Percentiles rank a stretch among this genome's conserved stretches.
Conservation (phyloP, 768 basidiomycete species). For the Xerocomellus intermedius region DNA sequence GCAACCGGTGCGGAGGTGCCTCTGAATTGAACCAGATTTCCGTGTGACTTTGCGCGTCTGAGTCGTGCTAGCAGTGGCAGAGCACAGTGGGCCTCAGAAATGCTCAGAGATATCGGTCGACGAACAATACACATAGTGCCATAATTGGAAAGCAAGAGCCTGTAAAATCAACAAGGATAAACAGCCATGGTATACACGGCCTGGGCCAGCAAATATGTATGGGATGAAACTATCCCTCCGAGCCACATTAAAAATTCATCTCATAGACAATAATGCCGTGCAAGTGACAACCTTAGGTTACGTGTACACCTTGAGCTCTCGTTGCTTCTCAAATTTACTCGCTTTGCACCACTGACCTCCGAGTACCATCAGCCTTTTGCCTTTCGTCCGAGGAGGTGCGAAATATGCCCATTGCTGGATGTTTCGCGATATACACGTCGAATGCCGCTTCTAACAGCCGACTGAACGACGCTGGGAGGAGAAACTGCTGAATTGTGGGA, state of each 20-base stretch:
- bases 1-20: neutral
- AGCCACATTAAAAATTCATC: too few relatives aligned
- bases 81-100: neutral
- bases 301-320: too few relatives aligned
- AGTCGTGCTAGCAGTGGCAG: neutral
- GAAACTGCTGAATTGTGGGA: conserved; percentile 45
- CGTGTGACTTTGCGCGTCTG: neutral
- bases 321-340: too few relatives aligned
- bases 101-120: neutral
- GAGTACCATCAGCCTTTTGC: too few relatives aligned
- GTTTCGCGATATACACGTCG: conserved; percentile 52
- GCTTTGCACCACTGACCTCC: too few relatives aligned
- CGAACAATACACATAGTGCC: neutral
- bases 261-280: too few relatives aligned
- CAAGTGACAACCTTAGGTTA: too few relatives aligned
- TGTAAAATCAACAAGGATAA: conserved; percentile 21
- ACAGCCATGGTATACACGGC: too few relatives aligned
- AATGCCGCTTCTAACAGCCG: conserved; percentile 56
- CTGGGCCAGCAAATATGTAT: too few relatives aligned
- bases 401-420: conserved; percentile 27
- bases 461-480: conserved; percentile 53
- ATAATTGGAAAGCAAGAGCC: conserved; percentile 11
- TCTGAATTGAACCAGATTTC: neutral
- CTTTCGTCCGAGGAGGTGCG: too few relatives aligned
- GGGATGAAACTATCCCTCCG: neutral